Conservation (phyloP, 163 green algal genomes). For the Chlamydomonas reinhardtii region DNA sequence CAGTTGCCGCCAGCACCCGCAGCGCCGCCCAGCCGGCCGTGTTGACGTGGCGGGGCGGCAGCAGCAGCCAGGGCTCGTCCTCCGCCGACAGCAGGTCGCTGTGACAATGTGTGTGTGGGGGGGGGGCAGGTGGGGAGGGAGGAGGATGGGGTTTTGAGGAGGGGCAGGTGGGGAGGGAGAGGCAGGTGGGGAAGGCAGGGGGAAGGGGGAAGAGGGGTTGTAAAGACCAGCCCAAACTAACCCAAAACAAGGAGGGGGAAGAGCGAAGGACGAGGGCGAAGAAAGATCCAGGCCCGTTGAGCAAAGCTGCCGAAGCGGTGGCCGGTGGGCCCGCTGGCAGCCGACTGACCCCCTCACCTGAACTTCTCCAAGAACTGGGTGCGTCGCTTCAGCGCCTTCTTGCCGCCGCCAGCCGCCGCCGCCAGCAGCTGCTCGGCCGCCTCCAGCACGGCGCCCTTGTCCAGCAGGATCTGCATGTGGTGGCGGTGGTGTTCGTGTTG, state of each 20-base stretch:
- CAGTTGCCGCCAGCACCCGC: neutral
- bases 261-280: too few species aligned
- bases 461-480: neutral
- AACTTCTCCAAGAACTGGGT: constrained; percentile 10
- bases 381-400: neutral
- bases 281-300: too few species aligned
- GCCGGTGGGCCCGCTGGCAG: too few species aligned
- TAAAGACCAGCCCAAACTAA: too few species aligned
- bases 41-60: constrained; percentile 39
- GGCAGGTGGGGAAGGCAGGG: too few species aligned
- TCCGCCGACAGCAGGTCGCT: constrained; percentile 18
- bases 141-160: neutral
- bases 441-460: constrained; percentile 8
- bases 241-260: too few species aligned
- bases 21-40: constrained; percentile 24
- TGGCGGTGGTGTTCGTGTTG: too few species aligned
- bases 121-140: neutral
- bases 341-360: too few species aligned
- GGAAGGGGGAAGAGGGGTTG: too few species aligned
- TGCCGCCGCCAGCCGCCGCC: neutral
- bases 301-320: too few species aligned
- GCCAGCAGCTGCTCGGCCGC: neutral
- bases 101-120: neutral
- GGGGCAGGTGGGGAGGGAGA: too few species aligned
- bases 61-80: constrained; percentile 38